Base-by-base conservation (phyloP, 208 protist genomes). In the Wallacemonas sp. region DNA sequence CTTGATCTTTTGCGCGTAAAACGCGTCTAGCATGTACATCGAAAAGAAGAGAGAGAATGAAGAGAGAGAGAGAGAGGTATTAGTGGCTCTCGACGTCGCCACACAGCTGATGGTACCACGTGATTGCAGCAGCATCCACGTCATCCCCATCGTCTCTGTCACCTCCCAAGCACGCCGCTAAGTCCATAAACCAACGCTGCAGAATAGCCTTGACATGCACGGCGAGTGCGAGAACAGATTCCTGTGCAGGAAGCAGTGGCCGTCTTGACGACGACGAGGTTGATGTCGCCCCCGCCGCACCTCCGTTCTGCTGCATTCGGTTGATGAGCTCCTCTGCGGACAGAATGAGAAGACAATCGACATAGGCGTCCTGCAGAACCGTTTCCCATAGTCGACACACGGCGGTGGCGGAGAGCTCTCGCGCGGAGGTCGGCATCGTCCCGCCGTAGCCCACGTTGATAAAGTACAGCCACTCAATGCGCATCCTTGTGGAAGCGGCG, bases 401-500 rank as follows among this genome's bases (percentile, higher is more conserved):
- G 8, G 15, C 55, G 0, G 30, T 24, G 28, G 55, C 62, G 17
- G 22, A 58, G 26, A 79, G 26, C 33, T 54, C 45, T 17, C 38
- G 38, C 3, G 71, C 61, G 21, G 17, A 8, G 14, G 39, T 39
- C 22, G 68, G 77, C 41, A 75, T 14, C n/a, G 51, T 31, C 26
- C 55, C 64, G n/a, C 77, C 64, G 38, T 71, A 51, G 39, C 64
- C 42, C 15, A 83, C 77, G 33, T 30, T 67, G 36, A 83, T 44
- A 28, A 55, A 51, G 61, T 79, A 77, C 22, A 83, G 31, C 77
- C 77, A 83, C 51, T 66, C 65, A 1, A 79, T 21, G n/a, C 77
- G 63, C 9, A 56, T 36, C 27, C 28, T 19, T 14, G 62, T 49
- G 14, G 39, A n/a, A 1, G 17, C 49, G 1, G 63, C 22, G 4